Base-by-base conservation (phyloP, 2,329 filamentous ascomycete genomes). In the Cryphonectria carpinicola region DNA sequence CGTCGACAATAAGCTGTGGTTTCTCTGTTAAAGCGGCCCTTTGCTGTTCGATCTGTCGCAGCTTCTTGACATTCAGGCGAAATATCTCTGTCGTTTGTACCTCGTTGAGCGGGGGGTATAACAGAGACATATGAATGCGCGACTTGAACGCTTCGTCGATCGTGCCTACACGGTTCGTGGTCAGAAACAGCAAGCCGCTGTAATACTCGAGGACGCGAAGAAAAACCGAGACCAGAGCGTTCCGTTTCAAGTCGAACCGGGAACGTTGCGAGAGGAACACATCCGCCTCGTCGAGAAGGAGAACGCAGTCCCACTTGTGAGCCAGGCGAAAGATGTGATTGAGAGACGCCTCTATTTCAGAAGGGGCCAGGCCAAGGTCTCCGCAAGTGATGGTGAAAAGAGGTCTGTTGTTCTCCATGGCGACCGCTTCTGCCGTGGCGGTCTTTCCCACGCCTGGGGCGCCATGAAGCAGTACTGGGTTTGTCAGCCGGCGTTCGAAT, bases 271-370 rank as follows among this genome's bases (percentile, higher is more conserved):
- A 73, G n/a, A 84, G 79, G 74, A 84, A 84, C n/a, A 83, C 80
- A 25, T 84, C 83, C 0, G 80, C 80, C 65, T 83, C 80, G 8
- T 81, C 81, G 1, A 83, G 73, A 2, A 83, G 75, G 0, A 84
- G 72, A 0, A 84, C 79, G 22, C 79, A 81, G 62, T 82, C 79
- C 83, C 82, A 84, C 4, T 68, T 72, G 6, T 71, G 67, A 0
- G 77, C 79, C 7, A 79, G 70, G 1, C 72, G 71, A 67, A 82
- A 80, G n/a, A 74, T 71, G 19, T 73, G 62, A 17, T 71, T 64
- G 22, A 82, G 72, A 11, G 76, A 74, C 11, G 65, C 66, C 66
- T 80, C 78, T 17, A 80, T 75, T 1, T 76, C 74, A 1, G 70
- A 64, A 0, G 80, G 72, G 1, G 71, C 70, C 4, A 69, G 70